Percentiles rank a stretch among this genome's conserved stretches.
These are phyloP conservation scores for Pilatotrama ljubarskyi DNA, from an alignment of 768 basidiomycete genomes.

Conservation along the genomic window DNA sequence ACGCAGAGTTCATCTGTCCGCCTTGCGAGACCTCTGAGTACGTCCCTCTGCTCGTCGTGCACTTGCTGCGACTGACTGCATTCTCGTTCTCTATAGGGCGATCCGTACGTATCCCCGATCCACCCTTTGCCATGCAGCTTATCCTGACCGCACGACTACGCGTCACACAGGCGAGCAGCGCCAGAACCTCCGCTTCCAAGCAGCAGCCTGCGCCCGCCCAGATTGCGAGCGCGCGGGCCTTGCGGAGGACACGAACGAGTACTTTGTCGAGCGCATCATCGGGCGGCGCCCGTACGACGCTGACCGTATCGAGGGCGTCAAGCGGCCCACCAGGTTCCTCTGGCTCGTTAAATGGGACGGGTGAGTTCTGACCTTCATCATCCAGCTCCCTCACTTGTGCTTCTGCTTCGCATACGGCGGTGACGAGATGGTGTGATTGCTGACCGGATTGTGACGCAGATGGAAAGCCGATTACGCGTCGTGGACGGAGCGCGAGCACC, in stretches of 20 bases:
- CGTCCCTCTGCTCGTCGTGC: background rate
- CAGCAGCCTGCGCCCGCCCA: slow-evolving; percentile 19
- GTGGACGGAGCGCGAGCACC: slow-evolving; percentile 17
- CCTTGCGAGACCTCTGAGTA: slow-evolving; percentile 24
- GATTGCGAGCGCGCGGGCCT: slow-evolving; percentile 17
- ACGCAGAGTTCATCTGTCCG: slow-evolving; percentile 22
- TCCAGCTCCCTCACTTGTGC: background rate
- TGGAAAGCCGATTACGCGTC: slow-evolving; percentile 15
- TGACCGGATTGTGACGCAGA: slow-evolving; percentile 1
- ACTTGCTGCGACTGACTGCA: no score
- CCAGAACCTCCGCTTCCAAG: slow-evolving; percentile 3
- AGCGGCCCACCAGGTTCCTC: slow-evolving; percentile 5
- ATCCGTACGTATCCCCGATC: background rate
- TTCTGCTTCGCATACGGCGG: background rate
- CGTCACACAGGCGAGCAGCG: background rate
- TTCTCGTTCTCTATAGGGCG: background rate
- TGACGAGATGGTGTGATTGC: background rate
- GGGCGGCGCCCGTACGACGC: slow-evolving; percentile 22
- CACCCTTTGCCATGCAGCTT: no score
- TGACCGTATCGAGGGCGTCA: background rate
- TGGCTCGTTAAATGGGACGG: slow-evolving; percentile 28
- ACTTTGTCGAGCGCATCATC: slow-evolving; percentile 27
- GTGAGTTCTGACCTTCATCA: slow-evolving; percentile 6
- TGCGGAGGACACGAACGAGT: slow-evolving; percentile 20
- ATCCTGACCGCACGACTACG: background rate